phyloP scores from a whole-genome alignment of 306 rosid species.

The Cucurbita ficifolia region DNA sequence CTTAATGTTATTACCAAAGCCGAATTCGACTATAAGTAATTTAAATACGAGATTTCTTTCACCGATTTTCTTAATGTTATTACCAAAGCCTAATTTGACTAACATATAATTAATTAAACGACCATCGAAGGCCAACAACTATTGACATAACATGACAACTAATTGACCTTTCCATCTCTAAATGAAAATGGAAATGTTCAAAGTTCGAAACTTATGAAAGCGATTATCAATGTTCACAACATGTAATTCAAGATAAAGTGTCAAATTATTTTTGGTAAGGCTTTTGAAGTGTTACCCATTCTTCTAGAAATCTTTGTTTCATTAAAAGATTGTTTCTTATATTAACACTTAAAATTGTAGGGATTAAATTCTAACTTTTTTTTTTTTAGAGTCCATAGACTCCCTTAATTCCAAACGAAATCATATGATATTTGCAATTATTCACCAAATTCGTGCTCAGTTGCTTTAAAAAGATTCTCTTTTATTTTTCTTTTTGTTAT shows the following conservation, averaged over 20 bases:
- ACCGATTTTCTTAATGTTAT: neutral
- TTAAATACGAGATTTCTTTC: neutral
- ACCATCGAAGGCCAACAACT: neutral
- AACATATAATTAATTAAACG: neutral
- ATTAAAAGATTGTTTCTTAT: no score
- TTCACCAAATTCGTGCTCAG: neutral
- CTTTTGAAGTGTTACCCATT: neutral
- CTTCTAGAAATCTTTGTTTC: neutral
- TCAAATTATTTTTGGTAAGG: constrained; percentile 4
- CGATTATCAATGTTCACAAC: neutral
- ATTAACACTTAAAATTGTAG: no score
- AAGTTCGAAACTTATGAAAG: neutral
- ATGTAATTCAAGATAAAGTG: neutral
- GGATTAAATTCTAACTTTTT: no score
- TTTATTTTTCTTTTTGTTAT: neutral
- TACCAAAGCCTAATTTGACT: neutral
- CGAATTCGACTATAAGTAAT: neutral
- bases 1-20: neutral
- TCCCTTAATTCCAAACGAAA: no score
- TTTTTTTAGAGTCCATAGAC: no score
- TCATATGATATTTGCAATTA: neutral
- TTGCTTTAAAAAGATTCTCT: neutral
- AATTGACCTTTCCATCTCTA: neutral
- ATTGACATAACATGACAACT: constrained; percentile 3
- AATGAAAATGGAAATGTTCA: neutral